Evolutionary conservation across 1,284 basidiomycete genomes (phyloP).

Genomic region (Cryptococcus maquisensis): DNA sequence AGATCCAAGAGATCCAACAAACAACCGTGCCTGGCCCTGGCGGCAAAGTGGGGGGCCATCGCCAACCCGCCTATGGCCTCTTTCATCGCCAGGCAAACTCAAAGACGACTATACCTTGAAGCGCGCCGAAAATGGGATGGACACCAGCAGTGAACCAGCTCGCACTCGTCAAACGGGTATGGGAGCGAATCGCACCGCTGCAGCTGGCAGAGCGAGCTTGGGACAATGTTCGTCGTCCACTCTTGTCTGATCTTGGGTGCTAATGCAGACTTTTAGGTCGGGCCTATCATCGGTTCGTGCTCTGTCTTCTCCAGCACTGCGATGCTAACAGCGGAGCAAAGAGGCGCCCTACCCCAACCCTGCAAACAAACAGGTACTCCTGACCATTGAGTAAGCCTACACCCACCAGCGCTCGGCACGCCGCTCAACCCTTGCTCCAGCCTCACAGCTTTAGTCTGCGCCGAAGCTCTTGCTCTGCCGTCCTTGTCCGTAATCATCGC

Average conservation of each 20-base stretch:
- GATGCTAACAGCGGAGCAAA: slow-evolving; percentile 31
- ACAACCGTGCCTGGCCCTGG: too few relatives aligned
- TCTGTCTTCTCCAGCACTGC: neutral
- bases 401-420: neutral
- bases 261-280: slow-evolving; percentile 61
- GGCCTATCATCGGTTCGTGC: slow-evolving; percentile 66
- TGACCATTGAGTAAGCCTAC: slow-evolving; percentile 74
- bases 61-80: neutral
- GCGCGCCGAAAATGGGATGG: slow-evolving; percentile 6
- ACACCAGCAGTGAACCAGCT: slow-evolving; percentile 26
- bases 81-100: neutral
- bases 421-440: slow-evolving; percentile 49
- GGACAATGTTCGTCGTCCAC: slow-evolving; percentile 66
- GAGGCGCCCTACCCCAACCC: slow-evolving; percentile 66
- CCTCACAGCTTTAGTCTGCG: slow-evolving; percentile 69
- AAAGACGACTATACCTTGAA: neutral
- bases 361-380: slow-evolving; percentile 61
- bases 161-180: slow-evolving; percentile 41
- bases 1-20: too few relatives aligned
- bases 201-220: slow-evolving; percentile 71
- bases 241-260: neutral
- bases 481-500: slow-evolving; percentile 65
- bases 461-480: slow-evolving; percentile 64
- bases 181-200: slow-evolving; percentile 72
- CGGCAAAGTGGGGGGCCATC: too few relatives aligned